Base-by-base conservation (phyloP, 371 early-diverging fungal species). In the Mortierella sp. region DNA sequence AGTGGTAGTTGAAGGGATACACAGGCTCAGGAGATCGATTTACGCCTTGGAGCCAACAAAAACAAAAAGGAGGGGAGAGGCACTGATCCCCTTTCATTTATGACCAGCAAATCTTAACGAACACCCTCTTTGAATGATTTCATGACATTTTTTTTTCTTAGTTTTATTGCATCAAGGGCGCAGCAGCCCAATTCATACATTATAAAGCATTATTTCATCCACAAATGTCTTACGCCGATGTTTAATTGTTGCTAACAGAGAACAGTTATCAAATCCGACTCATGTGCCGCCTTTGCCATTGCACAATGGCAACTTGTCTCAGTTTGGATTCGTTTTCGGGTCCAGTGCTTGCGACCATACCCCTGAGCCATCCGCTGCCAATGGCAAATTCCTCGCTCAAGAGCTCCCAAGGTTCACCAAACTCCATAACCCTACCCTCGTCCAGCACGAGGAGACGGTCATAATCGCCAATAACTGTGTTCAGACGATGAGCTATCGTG, bases 401-500 rank as follows among this genome's bases (percentile, higher is more conserved):
- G 75, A 80, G 87, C 62, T 43, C 80, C 71, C 69, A 32, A 15
- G 92, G 91, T 32, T 79, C 79, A 66, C 82, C 86, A 64, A 82
- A 85, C 70, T 94, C 93, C n/a, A 84, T 87, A 2, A 92, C 64
- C 27, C 50, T 56, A 30, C 93, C 94, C 21, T 44, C 54, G 43
- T 78, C 67, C 71, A 95, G 78, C 1, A 94, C 94, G 41, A 95
- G 56, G 19, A 95, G 84, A 1, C 80, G 78, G 70, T 95, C 95
- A 64, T 90, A 95, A 68, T 94, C 94, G 32, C 93, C 90, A 39
- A 95, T 84, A 11, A 43, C 43, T 0, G 93, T 93, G 48, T 86
- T 81, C 63, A 92, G 64, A 17, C 91, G 83, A 67, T 92, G 92
- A 6, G 92, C 92, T 60, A 92, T 89, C 47, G 86, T 84, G 42